A percentile compares a stretch with the other conserved stretches of the same genome.
These are phyloP conservation scores for Noccaea bulbosa DNA, from an alignment of 345 rosid species.

Conservation along the genomic window DNA sequence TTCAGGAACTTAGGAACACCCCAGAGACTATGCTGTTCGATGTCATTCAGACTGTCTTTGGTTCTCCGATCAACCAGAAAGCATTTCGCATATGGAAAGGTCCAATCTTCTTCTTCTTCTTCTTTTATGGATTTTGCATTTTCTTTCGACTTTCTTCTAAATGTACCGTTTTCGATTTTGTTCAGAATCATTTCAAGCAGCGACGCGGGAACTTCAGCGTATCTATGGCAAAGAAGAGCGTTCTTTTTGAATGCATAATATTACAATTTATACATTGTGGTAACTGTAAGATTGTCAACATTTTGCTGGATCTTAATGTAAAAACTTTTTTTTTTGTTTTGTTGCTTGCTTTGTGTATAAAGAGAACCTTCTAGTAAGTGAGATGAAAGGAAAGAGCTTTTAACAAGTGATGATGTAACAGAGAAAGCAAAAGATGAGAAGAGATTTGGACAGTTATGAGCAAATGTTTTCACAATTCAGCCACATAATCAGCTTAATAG, in stretches of 20 bases:
- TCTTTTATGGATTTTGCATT: neutral
- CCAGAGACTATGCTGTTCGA: conserved; percentile 77
- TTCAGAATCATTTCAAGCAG: conserved; percentile 88
- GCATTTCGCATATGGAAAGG: conserved; percentile 96
- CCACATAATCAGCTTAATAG: neutral
- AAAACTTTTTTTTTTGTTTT: neutral
- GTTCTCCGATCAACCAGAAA: conserved; percentile 88
- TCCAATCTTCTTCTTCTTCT: conserved; percentile 25
- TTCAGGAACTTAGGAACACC: conserved; percentile 84
- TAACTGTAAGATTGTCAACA: conserved; percentile 4
- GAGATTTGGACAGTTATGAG: neutral
- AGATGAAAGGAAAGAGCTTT: neutral
- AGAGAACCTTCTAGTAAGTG: conserved; percentile 1
- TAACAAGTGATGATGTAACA: neutral
- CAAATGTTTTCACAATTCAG: neutral
- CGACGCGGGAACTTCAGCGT: conserved; percentile 89
- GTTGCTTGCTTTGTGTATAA: conserved; percentile 5
- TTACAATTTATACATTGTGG: neutral
- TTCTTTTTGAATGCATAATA: conserved; percentile 41
- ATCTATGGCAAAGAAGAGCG: conserved; percentile 83
- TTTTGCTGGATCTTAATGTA: conserved; percentile 31
- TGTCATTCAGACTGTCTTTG: conserved; percentile 73
- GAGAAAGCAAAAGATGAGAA: conserved; percentile 18
- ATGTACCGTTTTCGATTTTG: neutral
- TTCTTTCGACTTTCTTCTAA: neutral